Evolutionary conservation across 441 rosid species (phyloP).

Genomic region (Gossypium trilobum): DNA sequence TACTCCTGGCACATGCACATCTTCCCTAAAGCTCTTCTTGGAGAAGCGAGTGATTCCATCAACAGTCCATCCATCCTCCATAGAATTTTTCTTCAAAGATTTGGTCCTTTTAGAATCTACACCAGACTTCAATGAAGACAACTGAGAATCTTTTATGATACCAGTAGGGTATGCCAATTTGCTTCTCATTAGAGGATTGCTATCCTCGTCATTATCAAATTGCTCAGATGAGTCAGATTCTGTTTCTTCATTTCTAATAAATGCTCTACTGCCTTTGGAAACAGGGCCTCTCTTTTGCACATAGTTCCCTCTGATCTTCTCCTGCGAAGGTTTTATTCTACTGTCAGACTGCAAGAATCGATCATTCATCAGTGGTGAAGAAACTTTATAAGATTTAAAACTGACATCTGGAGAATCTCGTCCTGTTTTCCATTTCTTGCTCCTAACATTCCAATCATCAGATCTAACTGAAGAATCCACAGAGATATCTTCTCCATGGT

Average conservation of each 20-base stretch:
- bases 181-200: conserved; percentile 40
- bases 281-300: conserved; percentile 44
- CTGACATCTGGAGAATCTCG: conserved; percentile 50
- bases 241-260: conserved; percentile 55
- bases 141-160: conserved; percentile 35
- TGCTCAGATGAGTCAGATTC: conserved; percentile 79
- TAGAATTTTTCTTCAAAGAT: conserved; percentile 35
- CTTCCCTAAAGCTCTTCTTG: conserved; percentile 36
- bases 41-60: conserved; percentile 34
- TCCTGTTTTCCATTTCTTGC: conserved; percentile 58
- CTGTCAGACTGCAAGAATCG: conserved; percentile 50
- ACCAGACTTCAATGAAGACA: conserved; percentile 41
- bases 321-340: conserved; percentile 43
- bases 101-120: conserved; percentile 37
- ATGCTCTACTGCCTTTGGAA: conserved; percentile 39
- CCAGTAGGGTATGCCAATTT: conserved; percentile 40
- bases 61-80: conserved; percentile 33
- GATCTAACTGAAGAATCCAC: conserved; percentile 45
- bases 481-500: conserved; percentile 39
- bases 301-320: conserved; percentile 46
- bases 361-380: conserved; percentile 49
- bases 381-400: conserved; percentile 40
- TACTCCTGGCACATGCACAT: conserved; percentile 27
- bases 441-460: conserved; percentile 49
- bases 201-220: conserved; percentile 43